phyloP scores from a whole-genome alignment of 225 moss, liverwort and hornwort species.

The Rhytidiadelphus loreus region DNA sequence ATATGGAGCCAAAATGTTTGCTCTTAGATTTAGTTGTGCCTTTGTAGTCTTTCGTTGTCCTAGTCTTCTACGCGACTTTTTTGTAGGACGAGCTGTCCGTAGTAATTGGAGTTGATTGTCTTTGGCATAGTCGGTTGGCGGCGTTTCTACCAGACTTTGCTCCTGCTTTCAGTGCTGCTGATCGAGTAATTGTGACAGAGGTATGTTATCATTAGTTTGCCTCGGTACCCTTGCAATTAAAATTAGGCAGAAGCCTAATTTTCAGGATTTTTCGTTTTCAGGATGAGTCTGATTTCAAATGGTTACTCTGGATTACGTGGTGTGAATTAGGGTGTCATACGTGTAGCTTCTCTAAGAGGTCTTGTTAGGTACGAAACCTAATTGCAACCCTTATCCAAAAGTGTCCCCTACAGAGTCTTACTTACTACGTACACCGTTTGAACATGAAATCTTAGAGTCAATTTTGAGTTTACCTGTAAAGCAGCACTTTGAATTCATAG shows the following conservation, averaged over 20 bases:
- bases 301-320: neutral
- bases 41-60: neutral
- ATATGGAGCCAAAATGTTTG: neutral
- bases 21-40: neutral
- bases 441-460: neutral
- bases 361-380: neutral
- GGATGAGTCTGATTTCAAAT: neutral
- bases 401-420: neutral
- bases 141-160: conserved; percentile 80
- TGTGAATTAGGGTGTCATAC: neutral
- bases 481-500: neutral
- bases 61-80: neutral
- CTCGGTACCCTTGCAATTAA: neutral
- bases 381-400: neutral
- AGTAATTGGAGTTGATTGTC: neutral
- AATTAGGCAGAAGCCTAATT: neutral
- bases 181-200: conserved; percentile 92
- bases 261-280: neutral
- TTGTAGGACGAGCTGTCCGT: neutral
- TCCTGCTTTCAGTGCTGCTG: conserved; percentile 91
- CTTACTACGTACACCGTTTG: neutral
- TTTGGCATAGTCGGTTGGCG: conserved; percentile 64
- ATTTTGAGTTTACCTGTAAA: neutral
- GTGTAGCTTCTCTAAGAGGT: neutral
- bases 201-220: conserved; percentile 16